Base-by-base conservation (phyloP, 2,329 filamentous ascomycete species). In the Ampelomyces quisqualis region DNA sequence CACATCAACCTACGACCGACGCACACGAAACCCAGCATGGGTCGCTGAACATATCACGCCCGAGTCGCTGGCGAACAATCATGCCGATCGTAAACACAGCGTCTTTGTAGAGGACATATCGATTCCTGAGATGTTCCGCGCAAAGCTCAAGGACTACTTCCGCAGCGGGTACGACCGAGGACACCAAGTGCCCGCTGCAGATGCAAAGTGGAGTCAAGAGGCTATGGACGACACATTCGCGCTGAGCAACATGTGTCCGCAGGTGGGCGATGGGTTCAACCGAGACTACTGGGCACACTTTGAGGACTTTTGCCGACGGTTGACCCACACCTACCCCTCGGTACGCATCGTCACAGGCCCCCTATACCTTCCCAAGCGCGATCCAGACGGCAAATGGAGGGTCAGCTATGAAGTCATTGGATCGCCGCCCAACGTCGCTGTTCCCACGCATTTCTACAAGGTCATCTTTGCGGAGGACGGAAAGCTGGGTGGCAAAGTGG, bases 241-340 rank as follows among this genome's bases (percentile, higher is more conserved):
- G 62, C 79, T 98, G 40, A 85, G 80, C 65, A 98, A 98, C 74
- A 98, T 98, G 90, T 95, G 90, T 65, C 93, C 93, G 21, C 93
- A 98, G 73, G 93, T 98, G 20, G 93, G 93, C 54, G 89, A 96
- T 65, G 93, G 93, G 44, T 98, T 98, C 78, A 98, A 98, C 74
- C 81, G 93, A 36, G 93, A 98, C 73, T 98, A 98, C 79, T 98
- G 93, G 93, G 87, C 93, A 24, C 93, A 98, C 69, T 90, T 98
- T 55, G 93, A 98, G 73, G 91, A 96, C 64, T 98, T 97, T 64
- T 96, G 91, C 72, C 81, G 93, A 7, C 77, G 89, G 13, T 76
- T 98, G 52, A 91, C 90, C 1, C 72, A 76, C 32, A 78, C 75
- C 38, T 98, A 96, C 65, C 90, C 91, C 1, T 86, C 81, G 28